Base-by-base conservation (phyloP, 1,284 basidiomycete species). In the Psilocybe mexicana region DNA sequence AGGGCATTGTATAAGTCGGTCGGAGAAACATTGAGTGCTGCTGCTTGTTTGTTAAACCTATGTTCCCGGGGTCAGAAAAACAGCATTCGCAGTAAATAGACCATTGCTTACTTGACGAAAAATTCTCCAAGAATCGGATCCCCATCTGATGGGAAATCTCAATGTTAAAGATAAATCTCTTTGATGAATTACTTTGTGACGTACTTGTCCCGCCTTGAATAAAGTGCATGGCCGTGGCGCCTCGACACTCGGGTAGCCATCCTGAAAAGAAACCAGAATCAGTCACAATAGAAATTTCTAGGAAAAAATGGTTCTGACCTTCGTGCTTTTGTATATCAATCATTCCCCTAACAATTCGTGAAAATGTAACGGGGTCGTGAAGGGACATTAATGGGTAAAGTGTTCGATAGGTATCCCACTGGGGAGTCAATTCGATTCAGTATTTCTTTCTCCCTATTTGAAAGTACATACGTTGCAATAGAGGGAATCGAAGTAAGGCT, bases 351-450 rank as follows among this genome's bases (percentile, higher is more conserved):
- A 86, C 83, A 52, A 86, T 85, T 18, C 72, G 72, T 0, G 84
- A 75, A 64, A 85, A 86, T 8, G 74, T 79, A 28, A 72, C 73
- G 1, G 84, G 84, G 63, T 86, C 85, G 55, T 86, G 84, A n/a
- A 87, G 72, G 0, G 83, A 80, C 76, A 82, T 81, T 33, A 85
- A 72, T 1, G 84, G 80, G 63, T 79, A 87, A 2, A 86, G 69
- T 0, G 83, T 85, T 12, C 84, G 76, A 65, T 81, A 86, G 0
- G 85, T 86, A 61, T 88, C 85, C 86, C 85, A 87, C 82, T 86
- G 47, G 26, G 7, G 30, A 35, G 6, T 12, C 30, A 47, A 26
- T 58, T 54, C 12, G 54, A n/a, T 51, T 2, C 6, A 6, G 38
- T 47, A 8, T 48, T 52, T n/a, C 3, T 12, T 35, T 24, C 52